These are phyloP conservation scores for Collybiopsis luxurians DNA, from an alignment of 768 basidiomycete genomes.

Conservation along the genomic window DNA sequence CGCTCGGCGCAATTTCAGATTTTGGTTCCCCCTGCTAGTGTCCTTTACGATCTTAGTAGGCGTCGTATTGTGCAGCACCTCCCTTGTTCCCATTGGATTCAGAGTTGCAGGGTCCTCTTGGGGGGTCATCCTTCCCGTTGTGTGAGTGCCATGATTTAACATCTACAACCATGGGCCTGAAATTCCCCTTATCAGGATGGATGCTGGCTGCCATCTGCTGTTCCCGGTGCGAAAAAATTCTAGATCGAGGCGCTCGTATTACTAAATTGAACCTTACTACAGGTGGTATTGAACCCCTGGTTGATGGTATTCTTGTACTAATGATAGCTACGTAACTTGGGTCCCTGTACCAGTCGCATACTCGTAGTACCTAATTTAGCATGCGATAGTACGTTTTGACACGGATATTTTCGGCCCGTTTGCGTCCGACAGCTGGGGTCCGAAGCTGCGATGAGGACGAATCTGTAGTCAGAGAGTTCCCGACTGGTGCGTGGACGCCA, in stretches of 20 bases:
- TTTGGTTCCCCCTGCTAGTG: conserved; percentile 63
- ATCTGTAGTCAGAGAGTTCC: too few relatives aligned
- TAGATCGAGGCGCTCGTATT: too few relatives aligned
- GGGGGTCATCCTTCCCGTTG: conserved; percentile 78
- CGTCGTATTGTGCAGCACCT: conserved; percentile 51
- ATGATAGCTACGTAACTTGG: too few relatives aligned
- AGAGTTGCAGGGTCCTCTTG: conserved; percentile 57
- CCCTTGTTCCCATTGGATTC: conserved; percentile 54
- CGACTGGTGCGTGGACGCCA: background rate
- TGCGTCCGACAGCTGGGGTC: background rate
- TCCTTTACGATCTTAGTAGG: conserved; percentile 50
- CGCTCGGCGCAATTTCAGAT: conserved; percentile 52
- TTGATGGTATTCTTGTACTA: conserved; percentile 78
- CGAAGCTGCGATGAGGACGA: background rate
- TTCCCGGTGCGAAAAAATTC: conserved; percentile 80
- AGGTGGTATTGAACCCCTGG: conserved; percentile 85
- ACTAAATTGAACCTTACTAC: background rate
- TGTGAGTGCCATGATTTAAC: conserved; percentile 38
- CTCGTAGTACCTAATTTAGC: conserved; percentile 59
- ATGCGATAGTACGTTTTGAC: conserved; percentile 41
- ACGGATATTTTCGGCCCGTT: background rate
- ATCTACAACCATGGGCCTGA: conserved; percentile 17
- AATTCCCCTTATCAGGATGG: conserved; percentile 41
- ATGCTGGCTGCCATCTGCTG: conserved; percentile 64
- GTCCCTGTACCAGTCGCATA: too few relatives aligned